Evolutionary conservation across 176 grass and related monocot genomes (phyloP).

Genomic region (Oryza australiensis): DNA sequence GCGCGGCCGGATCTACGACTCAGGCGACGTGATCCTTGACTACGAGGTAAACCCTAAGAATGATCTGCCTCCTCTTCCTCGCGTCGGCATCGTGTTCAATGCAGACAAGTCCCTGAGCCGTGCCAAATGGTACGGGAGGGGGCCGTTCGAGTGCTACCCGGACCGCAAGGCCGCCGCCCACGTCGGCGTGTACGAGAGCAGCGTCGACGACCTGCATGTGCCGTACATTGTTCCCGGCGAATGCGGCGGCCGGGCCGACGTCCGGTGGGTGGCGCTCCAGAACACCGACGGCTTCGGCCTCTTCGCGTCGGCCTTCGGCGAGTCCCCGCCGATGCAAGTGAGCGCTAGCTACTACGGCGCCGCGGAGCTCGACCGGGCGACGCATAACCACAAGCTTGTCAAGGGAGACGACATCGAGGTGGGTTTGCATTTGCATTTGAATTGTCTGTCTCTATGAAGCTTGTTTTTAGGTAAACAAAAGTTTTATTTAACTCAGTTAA

Average conservation of each 20-base stretch:
- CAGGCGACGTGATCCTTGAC: constrained; percentile 66
- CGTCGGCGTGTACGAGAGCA: constrained; percentile 65
- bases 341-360: constrained; percentile 77
- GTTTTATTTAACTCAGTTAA: too few species aligned
- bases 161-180: constrained; percentile 81
- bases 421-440: constrained; percentile 39
- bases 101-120: constrained; percentile 54
- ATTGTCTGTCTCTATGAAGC: not conserved
- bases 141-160: constrained; percentile 90
- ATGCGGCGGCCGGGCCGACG: constrained; percentile 59
- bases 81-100: constrained; percentile 70
- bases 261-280: constrained; percentile 71
- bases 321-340: constrained; percentile 77
- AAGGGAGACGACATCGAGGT: constrained; percentile 78
- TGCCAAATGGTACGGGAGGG: constrained; percentile 69
- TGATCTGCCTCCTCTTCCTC: constrained; percentile 80
- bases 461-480: not conserved
- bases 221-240: constrained; percentile 81
- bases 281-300: constrained; percentile 55
- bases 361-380: constrained; percentile 66
- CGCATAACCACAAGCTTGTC: constrained; percentile 63
- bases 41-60: constrained; percentile 69
- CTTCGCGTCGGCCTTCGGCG: constrained; percentile 57
- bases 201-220: constrained; percentile 70
- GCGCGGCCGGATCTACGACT: constrained; percentile 53